Evolutionary conservation across 768 basidiomycete genomes (phyloP).

Genomic region (Polyporus arcularius): DNA sequence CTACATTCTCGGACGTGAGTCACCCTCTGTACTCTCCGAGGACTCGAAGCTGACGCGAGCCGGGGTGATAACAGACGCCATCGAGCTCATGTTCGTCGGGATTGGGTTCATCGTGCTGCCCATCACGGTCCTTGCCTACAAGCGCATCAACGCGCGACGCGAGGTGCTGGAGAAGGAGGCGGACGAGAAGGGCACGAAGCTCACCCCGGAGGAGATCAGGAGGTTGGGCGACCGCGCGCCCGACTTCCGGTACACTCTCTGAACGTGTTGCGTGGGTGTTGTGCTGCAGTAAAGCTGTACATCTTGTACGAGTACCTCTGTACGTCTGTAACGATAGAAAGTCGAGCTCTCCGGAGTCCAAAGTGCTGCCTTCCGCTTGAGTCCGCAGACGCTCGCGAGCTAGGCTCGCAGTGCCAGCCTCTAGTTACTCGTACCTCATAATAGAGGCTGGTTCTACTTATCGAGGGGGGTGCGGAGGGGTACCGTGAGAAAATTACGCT

Average conservation of each 20-base stretch:
- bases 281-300: too few relatives aligned
- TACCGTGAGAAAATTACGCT: too few relatives aligned
- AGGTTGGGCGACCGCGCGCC: slow-evolving; percentile 61
- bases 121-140: slow-evolving; percentile 50
- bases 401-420: too few relatives aligned
- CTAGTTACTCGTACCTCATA: too few relatives aligned
- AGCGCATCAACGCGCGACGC: slow-evolving; percentile 53
- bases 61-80: slow-evolving; percentile 43
- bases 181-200: slow-evolving; percentile 28
- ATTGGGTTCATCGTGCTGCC: slow-evolving; percentile 59
- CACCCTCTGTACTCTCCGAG: not conserved
- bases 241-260: slow-evolving; percentile 57
- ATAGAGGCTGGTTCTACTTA: too few relatives aligned
- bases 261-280: not conserved
- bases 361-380: too few relatives aligned
- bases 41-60: not conserved
- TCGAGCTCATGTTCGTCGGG: slow-evolving; percentile 67
- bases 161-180: slow-evolving; percentile 46
- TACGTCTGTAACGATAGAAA: too few relatives aligned
- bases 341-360: too few relatives aligned
- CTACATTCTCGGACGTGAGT: slow-evolving; percentile 63
- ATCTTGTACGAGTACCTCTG: too few relatives aligned
- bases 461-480: too few relatives aligned
- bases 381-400: too few relatives aligned
- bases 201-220: slow-evolving; percentile 28